phyloP scores from a whole-genome alignment of 345 rosid genomes.

The Raphanus sativus region DNA sequence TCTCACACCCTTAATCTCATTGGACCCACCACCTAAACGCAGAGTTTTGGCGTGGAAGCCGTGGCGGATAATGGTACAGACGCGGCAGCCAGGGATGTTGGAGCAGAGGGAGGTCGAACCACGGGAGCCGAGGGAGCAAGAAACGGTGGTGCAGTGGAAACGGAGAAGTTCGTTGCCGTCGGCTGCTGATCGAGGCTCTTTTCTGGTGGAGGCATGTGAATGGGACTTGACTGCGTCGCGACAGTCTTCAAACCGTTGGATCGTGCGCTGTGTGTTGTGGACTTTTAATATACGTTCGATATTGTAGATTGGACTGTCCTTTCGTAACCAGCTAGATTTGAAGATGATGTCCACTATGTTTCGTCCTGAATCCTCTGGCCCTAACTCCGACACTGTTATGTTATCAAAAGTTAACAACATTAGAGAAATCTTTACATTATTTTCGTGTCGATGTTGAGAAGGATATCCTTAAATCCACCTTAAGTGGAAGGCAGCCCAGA shows the following conservation, averaged over 20 bases:
- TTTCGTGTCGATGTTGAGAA: neutral
- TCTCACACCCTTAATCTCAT: slow-evolving; percentile 46
- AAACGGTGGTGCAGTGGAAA: slow-evolving; percentile 65
- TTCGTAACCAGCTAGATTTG: slow-evolving; percentile 85
- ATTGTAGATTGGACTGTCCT: slow-evolving; percentile 60
- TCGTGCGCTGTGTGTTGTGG: slow-evolving; percentile 80
- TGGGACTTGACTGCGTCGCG: slow-evolving; percentile 62
- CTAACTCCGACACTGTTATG: slow-evolving; percentile 75
- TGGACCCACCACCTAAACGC: slow-evolving; percentile 31
- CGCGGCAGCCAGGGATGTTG: slow-evolving; percentile 69
- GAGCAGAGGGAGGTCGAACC: slow-evolving; percentile 70
- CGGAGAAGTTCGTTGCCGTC: slow-evolving; percentile 89
- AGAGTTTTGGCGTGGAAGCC: slow-evolving; percentile 59
- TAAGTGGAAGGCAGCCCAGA: neutral
- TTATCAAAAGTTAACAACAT: slow-evolving; percentile 15
- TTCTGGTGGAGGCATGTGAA: slow-evolving; percentile 54
- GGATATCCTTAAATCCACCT: slow-evolving; percentile 4
- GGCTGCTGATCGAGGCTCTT: slow-evolving; percentile 75
- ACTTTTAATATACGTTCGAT: slow-evolving; percentile 83
- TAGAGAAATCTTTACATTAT: neutral
- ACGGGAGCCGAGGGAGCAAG: slow-evolving; percentile 66
- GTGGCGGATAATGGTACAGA: slow-evolving; percentile 72
- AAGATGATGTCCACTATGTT: slow-evolving; percentile 85
- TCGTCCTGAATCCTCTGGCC: slow-evolving; percentile 74
- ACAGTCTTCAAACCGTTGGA: slow-evolving; percentile 87